Conservation (phyloP, 2,329 filamentous ascomycete genomes). For the Botrytis porri region DNA sequence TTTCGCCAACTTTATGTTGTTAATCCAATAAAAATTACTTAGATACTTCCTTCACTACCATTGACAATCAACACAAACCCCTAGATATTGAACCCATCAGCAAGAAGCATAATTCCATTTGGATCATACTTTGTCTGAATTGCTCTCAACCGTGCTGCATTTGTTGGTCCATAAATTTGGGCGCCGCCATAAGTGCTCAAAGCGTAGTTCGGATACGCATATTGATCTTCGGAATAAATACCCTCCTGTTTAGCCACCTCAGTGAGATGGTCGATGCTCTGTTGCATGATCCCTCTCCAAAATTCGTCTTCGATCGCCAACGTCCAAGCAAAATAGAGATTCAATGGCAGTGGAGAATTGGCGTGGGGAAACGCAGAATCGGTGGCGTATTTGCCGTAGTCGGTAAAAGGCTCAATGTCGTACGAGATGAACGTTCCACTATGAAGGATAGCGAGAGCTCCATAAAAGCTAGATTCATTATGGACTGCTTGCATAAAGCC, state of each 20-base stretch:
- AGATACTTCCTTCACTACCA: not conserved
- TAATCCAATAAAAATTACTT: not conserved
- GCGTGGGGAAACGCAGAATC: constrained; percentile 38
- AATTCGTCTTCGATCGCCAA: constrained; percentile 31
- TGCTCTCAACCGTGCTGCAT: constrained; percentile 32
- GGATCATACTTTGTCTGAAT: constrained; percentile 33
- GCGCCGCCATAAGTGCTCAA: constrained; percentile 25
- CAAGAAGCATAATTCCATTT: constrained; percentile 31
- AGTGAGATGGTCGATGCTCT: constrained; percentile 31
- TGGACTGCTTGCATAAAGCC: constrained; percentile 32
- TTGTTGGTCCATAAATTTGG: constrained; percentile 38
- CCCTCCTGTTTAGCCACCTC: constrained; percentile 35
- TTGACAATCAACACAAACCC: not conserved
- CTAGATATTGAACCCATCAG: constrained; percentile 25
- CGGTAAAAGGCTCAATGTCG: constrained; percentile 37
- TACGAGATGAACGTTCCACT: constrained; percentile 30
- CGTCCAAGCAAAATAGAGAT: constrained; percentile 36
- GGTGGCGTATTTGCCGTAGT: constrained; percentile 36
- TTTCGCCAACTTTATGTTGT: not conserved
- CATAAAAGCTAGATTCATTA: constrained; percentile 25
- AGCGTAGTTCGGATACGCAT: constrained; percentile 29
- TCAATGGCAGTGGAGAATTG: constrained; percentile 32
- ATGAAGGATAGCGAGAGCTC: constrained; percentile 23
- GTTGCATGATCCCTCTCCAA: constrained; percentile 33
- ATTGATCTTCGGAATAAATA: constrained; percentile 31